Conservation (phyloP, 139 green algal species). For the Pseudopediastrum boryanum region DNA sequence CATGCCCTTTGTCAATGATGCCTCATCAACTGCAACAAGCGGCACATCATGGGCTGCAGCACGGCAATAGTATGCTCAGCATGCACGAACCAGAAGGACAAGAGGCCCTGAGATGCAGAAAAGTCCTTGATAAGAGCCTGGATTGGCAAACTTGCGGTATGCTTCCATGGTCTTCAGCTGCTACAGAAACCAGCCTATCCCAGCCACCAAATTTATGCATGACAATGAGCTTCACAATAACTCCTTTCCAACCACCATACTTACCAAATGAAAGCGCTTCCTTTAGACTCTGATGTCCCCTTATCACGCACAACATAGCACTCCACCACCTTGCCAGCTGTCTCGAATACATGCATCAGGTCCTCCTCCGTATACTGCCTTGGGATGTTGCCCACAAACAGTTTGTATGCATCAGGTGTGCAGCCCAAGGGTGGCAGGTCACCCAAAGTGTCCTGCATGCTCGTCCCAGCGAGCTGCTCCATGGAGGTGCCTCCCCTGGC, state of each 20-base stretch:
- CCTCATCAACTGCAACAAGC: neutral
- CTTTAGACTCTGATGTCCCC: constrained; percentile 66
- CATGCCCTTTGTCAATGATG: neutral
- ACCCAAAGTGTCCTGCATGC: neutral
- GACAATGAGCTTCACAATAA: neutral
- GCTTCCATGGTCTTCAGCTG: neutral
- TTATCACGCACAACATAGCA: constrained; percentile 71
- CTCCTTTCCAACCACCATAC: neutral
- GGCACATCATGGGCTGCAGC: neutral
- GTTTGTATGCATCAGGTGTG: constrained; percentile 49
- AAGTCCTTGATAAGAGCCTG: neutral
- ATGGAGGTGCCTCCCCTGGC: too few species aligned
- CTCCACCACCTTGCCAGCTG: constrained; percentile 63
- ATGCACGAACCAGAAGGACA: constrained; percentile 3
- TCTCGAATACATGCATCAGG: constrained; percentile 59
- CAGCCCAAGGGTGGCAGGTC: constrained; percentile 48
- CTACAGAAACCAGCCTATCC: neutral
- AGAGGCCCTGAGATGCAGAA: neutral
- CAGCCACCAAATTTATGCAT: neutral
- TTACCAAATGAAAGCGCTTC: constrained; percentile 71
- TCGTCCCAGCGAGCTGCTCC: too few species aligned
- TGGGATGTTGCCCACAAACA: constrained; percentile 76
- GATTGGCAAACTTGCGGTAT: neutral
- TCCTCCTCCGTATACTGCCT: constrained; percentile 67
- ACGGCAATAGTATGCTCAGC: neutral